Evolutionary conservation across 768 basidiomycete genomes (phyloP), one percentile per base, ranked within the genome.

Genomic region (Boletellus sp.): DNA sequence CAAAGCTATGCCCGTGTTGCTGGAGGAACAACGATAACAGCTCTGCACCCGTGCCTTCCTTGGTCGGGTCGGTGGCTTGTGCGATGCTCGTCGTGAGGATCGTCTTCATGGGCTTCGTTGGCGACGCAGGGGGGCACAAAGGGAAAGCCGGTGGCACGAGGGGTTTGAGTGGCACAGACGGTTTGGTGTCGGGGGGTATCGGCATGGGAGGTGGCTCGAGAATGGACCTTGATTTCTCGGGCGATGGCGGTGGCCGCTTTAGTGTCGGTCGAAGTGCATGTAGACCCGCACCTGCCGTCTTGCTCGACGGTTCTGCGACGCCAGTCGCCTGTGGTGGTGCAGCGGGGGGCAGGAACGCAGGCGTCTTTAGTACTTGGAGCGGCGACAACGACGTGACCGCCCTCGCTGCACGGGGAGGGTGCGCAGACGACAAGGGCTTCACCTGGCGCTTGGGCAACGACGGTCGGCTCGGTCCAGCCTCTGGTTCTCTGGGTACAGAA

Each of bases 11-110:
- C 0, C 66, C 67, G 34, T 78, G 70, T 53, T 81, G 76, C 43
- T 74, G 76, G 15, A 84, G 62, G 39, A 81, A 72, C 15, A 84
- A 69, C 4, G 78, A 76, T 10, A 81, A 69, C 3, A 84, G 58
- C 56, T 83, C 79, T 19, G 75, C 74, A 3, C 72, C 61, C 8
- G 78, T 69, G 20, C 66, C 71, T 36, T 82, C 79, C 15, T 78
- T 78, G 32, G 72, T 75, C 1, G 78, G 67, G 60, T 83, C 76
- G 12, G 72, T 80, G 19, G 78, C 74, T 13, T 68, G 70, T 1
- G 81, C 80, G 15, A 84, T 64, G n/a, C 67, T 63, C 6, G 80
- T 82, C 15, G 73, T 77, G 1, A 73, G 74, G 26, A 84, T 77
- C 7, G 80, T 76, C 39, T 70, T 73, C 58, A 79, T 56, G 6